Percentiles rank a stretch among this genome's conserved stretches.
Conservation (phyloP, 768 basidiomycete species). For the Cystofilobasidium bisporidii region DNA sequence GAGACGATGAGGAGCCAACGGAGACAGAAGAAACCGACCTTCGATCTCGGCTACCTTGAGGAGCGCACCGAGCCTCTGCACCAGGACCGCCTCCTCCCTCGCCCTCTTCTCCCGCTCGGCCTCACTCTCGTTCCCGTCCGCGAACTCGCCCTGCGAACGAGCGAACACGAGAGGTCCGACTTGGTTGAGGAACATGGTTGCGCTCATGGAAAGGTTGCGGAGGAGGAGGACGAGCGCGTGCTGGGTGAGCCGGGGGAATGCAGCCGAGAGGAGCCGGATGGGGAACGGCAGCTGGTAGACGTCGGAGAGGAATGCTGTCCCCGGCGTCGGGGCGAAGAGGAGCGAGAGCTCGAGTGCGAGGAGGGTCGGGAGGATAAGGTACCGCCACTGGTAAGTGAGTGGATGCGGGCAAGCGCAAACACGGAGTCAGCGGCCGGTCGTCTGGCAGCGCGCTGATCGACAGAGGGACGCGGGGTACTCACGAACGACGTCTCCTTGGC, state of each 20-base stretch:
- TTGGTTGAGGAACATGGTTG: constrained; percentile 19
- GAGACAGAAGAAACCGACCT: not conserved
- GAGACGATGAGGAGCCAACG: not conserved
- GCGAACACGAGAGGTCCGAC: constrained; percentile 19
- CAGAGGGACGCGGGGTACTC: not conserved
- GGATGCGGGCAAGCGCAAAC: no score
- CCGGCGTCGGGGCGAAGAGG: constrained; percentile 10
- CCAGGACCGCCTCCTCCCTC: not conserved
- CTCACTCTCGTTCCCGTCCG: not conserved
- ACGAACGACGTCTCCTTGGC: constrained; percentile 2
- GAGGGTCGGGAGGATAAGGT: constrained; percentile 18
- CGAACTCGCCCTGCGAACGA: not conserved
- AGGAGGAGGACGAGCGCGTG: constrained; percentile 23
- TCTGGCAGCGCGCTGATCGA: no score
- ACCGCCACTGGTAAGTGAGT: constrained; percentile 14
- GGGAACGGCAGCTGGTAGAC: constrained; percentile 1
- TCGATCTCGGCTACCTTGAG: constrained; percentile 13
- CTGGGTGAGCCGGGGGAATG: constrained; percentile 18
- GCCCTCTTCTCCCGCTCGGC: not conserved
- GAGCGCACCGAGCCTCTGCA: not conserved
- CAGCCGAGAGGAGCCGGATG: constrained; percentile 2
- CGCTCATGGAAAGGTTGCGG: not conserved
- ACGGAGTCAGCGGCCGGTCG: no score
- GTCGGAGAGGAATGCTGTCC: not conserved
- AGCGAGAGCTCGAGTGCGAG: constrained; percentile 26